These are phyloP conservation scores for Moesziomyces parantarcticus DNA, from an alignment of 1,284 basidiomycete genomes.

Conservation along the genomic window DNA sequence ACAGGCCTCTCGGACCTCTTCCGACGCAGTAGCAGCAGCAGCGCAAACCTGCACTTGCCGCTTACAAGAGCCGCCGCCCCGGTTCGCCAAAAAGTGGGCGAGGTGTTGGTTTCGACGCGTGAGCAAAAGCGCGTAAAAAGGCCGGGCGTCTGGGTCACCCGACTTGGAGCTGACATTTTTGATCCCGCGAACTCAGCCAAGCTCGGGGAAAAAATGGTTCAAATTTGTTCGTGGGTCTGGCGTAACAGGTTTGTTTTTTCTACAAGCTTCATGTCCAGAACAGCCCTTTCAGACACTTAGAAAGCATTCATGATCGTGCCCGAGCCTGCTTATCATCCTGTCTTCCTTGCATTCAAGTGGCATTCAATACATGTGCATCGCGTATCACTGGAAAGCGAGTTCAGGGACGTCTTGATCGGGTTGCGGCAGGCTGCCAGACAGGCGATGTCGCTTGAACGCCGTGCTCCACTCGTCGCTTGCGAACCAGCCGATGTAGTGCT, in stretches of 20 bases:
- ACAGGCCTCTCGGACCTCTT: background rate
- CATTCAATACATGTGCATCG: no score
- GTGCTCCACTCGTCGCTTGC: constrained; percentile 39
- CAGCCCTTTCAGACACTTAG: no score
- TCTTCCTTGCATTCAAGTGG: no score
- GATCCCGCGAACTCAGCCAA: background rate
- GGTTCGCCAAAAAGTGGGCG: background rate
- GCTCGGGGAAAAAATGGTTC: background rate
- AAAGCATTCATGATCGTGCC: no score
- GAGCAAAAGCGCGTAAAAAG: background rate
- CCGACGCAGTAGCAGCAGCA: background rate
- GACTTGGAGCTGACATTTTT: background rate
- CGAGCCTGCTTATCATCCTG: no score
- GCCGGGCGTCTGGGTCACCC: background rate
- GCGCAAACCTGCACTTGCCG: no score
- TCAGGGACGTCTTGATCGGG: background rate
- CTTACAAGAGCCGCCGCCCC: background rate
- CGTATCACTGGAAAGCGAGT: background rate
- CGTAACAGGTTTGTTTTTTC: background rate
- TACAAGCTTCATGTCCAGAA: no score
- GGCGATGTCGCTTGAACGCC: constrained; percentile 14
- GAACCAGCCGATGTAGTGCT: constrained; percentile 65
- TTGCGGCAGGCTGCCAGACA: background rate
- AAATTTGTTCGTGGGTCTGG: background rate
- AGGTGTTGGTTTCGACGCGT: background rate